Evolutionary conservation across 2,329 filamentous ascomycete species (phyloP).

Genomic region (Venturia carpophila): DNA sequence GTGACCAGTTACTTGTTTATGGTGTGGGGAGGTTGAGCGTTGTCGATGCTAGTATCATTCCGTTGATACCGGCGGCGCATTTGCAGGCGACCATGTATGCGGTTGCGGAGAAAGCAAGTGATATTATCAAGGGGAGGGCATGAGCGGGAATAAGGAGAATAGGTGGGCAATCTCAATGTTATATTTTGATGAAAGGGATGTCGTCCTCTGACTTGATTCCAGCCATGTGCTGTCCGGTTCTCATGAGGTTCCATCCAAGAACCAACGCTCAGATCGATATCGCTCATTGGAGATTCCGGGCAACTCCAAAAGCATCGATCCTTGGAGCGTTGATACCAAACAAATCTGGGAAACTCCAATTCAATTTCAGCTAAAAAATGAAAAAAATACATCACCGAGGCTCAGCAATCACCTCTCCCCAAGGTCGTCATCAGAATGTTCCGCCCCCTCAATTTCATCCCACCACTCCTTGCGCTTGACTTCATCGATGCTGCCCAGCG

Average conservation of each 20-base stretch:
- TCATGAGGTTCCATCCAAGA: too few relatives aligned
- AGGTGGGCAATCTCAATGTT: too few relatives aligned
- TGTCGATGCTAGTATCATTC: conserved; percentile 31
- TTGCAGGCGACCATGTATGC: conserved; percentile 32
- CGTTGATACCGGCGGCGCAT: conserved; percentile 30
- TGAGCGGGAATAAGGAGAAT: not conserved
- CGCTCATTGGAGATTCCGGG: too few relatives aligned
- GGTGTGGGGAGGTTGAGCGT: conserved; percentile 31
- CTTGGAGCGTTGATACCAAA: too few relatives aligned
- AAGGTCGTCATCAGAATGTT: not conserved
- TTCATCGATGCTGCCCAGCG: not conserved
- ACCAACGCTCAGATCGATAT: too few relatives aligned
- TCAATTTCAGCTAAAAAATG: not conserved
- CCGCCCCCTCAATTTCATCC: not conserved
- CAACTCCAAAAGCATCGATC: too few relatives aligned
- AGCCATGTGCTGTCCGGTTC: too few relatives aligned
- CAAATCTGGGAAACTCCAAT: not conserved
- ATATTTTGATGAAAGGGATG: too few relatives aligned
- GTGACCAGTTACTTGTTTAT: conserved; percentile 24
- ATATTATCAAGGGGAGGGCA: not conserved
- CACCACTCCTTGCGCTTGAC: not conserved
- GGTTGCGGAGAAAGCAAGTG: conserved; percentile 28
- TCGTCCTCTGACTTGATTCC: too few relatives aligned
- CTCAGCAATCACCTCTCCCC: not conserved
- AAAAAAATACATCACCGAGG: not conserved